Conservation (phyloP, 2,329 filamentous ascomycete species). For the Colletotrichum tabaci region DNA sequence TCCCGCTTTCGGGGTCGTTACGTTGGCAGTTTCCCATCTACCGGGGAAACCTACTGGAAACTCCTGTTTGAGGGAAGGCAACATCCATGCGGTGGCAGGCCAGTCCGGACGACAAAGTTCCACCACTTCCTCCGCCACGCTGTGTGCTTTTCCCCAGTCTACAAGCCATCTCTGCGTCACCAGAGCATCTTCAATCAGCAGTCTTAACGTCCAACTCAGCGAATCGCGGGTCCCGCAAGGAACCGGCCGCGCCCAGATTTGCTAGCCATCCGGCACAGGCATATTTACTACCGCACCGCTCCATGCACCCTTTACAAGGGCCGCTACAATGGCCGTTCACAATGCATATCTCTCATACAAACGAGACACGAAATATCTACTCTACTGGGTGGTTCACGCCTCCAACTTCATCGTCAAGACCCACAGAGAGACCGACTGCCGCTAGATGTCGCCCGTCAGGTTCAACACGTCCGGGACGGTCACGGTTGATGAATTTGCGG, state of each 20-base stretch:
- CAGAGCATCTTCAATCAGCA: neutral
- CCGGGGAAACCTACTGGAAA: neutral
- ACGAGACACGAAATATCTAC: conserved; percentile 53
- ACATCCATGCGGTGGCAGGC: neutral
- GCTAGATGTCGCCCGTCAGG: conserved; percentile 14
- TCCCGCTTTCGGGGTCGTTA: neutral
- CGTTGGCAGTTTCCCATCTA: neutral
- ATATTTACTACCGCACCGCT: neutral
- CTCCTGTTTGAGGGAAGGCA: neutral
- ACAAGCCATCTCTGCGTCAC: neutral
- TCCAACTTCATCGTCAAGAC: conserved; percentile 55
- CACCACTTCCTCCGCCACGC: neutral
- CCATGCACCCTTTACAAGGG: neutral
- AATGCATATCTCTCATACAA: conserved; percentile 58
- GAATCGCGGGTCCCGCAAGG: neutral
- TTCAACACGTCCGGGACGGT: conserved; percentile 57
- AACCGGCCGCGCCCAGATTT: neutral
- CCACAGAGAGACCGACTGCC: conserved; percentile 31
- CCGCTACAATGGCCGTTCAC: conserved; percentile 44
- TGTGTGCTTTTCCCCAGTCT: neutral
- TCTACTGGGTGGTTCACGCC: conserved; percentile 57
- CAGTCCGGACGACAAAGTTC: neutral
- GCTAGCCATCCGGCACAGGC: neutral
- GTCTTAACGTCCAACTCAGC: neutral
- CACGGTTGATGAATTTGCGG: conserved; percentile 54